Conservation (phyloP, 75 land plant species). For the Cryptomeria japonica region DNA sequence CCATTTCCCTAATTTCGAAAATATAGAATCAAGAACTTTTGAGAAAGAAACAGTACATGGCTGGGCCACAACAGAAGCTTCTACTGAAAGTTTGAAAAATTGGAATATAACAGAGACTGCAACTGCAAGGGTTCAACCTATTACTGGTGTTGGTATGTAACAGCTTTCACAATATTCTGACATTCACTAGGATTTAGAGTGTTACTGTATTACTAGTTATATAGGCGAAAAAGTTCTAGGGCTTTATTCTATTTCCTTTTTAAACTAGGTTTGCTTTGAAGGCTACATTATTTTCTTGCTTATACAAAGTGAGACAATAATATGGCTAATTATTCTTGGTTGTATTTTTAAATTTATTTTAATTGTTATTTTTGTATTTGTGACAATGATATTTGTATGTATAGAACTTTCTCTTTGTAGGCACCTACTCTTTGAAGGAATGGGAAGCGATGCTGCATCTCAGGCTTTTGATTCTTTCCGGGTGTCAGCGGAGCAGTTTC, state of each 20-base stretch:
- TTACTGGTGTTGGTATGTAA: constrained; percentile 9
- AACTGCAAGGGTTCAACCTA: constrained; percentile 4
- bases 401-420: constrained; percentile 61
- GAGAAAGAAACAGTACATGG: constrained; percentile 5
- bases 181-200: neutral
- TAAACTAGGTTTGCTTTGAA: neutral
- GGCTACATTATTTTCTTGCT: neutral
- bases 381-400: constrained; percentile 16
- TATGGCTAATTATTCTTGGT: neutral
- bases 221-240: neutral
- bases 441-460: constrained; percentile 68
- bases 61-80: neutral
- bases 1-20: neutral
- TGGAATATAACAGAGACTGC: neutral
- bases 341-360: neutral
- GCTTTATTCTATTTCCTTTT: neutral
- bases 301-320: neutral
- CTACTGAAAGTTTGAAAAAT: neutral
- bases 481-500: constrained; percentile 49
- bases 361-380: neutral
- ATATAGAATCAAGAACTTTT: neutral
- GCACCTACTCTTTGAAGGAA: constrained; percentile 54
- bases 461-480: constrained; percentile 56
- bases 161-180: constrained; percentile 10
- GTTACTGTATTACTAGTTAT: neutral